These are phyloP conservation scores for Wallacemonas sp. DNA, from an alignment of 208 protist species.

Conservation along the genomic window DNA sequence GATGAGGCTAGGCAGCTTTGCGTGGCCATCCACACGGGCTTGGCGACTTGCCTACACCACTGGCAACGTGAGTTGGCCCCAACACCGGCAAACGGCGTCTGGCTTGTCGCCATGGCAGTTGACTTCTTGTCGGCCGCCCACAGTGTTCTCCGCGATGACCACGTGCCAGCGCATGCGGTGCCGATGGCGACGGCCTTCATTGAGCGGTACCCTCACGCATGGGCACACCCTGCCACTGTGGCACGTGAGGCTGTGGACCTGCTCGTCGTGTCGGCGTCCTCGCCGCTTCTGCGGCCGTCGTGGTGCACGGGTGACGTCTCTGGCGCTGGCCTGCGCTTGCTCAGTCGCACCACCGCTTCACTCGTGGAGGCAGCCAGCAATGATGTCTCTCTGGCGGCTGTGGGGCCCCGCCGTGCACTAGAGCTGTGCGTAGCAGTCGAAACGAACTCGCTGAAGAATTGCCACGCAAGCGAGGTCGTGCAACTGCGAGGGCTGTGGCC, in stretches of 20 bases:
- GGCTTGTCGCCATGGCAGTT: not conserved
- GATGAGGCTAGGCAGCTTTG: not conserved
- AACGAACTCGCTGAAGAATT: not conserved
- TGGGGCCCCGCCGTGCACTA: not conserved
- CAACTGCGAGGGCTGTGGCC: not conserved
- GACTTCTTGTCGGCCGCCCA: not conserved
- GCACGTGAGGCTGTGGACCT: not conserved
- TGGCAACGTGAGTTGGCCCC: not conserved
- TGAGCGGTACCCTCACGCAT: slow-evolving; percentile 10
- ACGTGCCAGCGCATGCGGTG: too few relatives aligned
- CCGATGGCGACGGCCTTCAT: not conserved
- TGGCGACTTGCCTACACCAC: not conserved
- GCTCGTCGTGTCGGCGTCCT: too few relatives aligned
- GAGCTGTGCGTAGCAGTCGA: slow-evolving; percentile 5
- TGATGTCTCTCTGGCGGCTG: not conserved
- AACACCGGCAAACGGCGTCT: not conserved
- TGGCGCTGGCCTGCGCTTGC: not conserved
- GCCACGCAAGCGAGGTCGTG: not conserved
- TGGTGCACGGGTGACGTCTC: not conserved
- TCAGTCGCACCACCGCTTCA: not conserved
- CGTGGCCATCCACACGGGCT: not conserved
- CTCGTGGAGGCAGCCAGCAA: not conserved
- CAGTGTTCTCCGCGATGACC: not conserved
- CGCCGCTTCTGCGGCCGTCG: too few relatives aligned
- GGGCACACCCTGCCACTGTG: slow-evolving; percentile 6